Evolutionary conservation across 2,329 filamentous ascomycete genomes (phyloP).

Genomic region (Acrocalymma vagum): DNA sequence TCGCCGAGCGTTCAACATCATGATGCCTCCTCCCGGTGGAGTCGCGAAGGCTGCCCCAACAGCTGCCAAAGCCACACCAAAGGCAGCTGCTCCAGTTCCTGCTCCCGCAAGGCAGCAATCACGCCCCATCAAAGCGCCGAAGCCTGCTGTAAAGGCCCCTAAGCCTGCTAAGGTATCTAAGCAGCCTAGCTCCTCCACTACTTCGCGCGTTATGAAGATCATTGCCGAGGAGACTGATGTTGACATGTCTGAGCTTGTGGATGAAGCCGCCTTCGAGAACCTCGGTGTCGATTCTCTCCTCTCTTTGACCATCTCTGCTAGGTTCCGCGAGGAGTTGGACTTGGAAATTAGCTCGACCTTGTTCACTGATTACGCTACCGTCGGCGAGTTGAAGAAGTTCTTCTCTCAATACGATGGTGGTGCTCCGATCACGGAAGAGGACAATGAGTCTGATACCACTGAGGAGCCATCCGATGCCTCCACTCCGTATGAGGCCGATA

Average conservation of each 20-base stretch:
- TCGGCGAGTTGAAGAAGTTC: conserved; percentile 68
- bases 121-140: conserved; percentile 56
- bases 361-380: conserved; percentile 68
- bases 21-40: conserved; percentile 68
- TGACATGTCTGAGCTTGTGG: conserved; percentile 65
- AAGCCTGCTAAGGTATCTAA: conserved; percentile 59
- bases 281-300: conserved; percentile 70
- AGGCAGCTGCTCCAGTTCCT: conserved; percentile 39
- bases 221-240: conserved; percentile 73
- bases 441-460: conserved; percentile 52
- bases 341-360: conserved; percentile 66
- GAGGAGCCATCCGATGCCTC: conserved; percentile 48
- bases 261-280: conserved; percentile 68
- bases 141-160: conserved; percentile 60
- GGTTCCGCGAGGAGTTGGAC: conserved; percentile 68
- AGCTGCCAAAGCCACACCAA: conserved; percentile 45
- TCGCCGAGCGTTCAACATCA: conserved; percentile 70
- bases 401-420: conserved; percentile 58
- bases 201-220: conserved; percentile 67
- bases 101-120: conserved; percentile 39
- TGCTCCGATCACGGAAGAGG: conserved; percentile 45
- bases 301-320: conserved; percentile 68
- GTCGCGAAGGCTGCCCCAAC: conserved; percentile 44
- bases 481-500: conserved; percentile 53
- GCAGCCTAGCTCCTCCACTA: conserved; percentile 56